These are phyloP conservation scores for Spongospora subterranea DNA, from an alignment of 208 protist species.

Conservation along the genomic window DNA sequence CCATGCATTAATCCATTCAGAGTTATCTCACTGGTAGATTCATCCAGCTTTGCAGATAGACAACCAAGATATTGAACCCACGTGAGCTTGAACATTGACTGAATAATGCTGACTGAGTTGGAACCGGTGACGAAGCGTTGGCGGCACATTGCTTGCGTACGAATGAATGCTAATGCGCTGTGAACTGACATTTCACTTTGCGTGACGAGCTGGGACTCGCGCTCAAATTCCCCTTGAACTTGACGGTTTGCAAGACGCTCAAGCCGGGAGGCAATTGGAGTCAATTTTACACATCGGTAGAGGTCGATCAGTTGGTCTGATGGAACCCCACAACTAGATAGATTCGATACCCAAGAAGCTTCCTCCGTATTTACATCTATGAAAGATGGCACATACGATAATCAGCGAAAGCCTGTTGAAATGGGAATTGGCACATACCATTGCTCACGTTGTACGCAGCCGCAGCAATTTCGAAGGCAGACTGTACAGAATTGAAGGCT, in stretches of 20 bases:
- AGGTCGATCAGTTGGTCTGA: too few species aligned
- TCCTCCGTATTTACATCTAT: background rate
- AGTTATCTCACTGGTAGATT: background rate
- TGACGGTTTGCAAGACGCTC: background rate
- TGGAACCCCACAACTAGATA: too few species aligned
- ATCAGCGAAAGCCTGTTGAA: background rate
- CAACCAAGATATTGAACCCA: constrained; percentile 40
- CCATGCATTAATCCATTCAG: constrained; percentile 31
- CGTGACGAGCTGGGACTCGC: background rate
- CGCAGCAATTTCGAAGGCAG: background rate
- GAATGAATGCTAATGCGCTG: background rate
- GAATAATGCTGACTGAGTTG: background rate
- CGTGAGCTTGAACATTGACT: background rate
- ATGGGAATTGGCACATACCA: background rate
- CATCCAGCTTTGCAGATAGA: background rate
- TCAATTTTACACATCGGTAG: too few species aligned
- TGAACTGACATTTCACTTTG: background rate
- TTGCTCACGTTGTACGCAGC: background rate
- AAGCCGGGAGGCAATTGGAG: background rate
- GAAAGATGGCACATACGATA: background rate
- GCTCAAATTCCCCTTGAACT: background rate
- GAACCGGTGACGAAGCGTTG: background rate
- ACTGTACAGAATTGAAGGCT: background rate
- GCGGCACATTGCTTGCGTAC: background rate
- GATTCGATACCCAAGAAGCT: too few species aligned